A percentile compares a stretch with the other conserved stretches of the same genome.
Conservation (phyloP, 768 basidiomycete genomes). For the Trametes punicea region DNA sequence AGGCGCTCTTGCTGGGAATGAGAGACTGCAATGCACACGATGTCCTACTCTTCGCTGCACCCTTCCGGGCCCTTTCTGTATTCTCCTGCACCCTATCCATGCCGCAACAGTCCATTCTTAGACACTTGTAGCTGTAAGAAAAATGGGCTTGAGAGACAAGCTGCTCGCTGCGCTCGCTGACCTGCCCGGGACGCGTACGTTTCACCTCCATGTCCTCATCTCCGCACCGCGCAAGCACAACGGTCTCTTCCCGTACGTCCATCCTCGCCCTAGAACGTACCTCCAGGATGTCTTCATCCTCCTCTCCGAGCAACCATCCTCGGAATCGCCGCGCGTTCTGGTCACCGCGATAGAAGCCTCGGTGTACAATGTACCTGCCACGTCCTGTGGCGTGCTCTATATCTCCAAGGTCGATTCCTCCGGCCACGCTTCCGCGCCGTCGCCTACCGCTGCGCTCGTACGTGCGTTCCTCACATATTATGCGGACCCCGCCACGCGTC, state of each 20-base stretch:
- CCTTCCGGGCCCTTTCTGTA: background rate
- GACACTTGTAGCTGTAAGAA: background rate
- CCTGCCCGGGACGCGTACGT: constrained; percentile 65
- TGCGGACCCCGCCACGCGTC: constrained; percentile 58
- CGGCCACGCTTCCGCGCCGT: constrained; percentile 61
- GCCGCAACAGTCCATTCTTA: background rate
- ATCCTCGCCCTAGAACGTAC: constrained; percentile 59
- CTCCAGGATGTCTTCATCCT: constrained; percentile 78
- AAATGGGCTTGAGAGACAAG: constrained; percentile 55
- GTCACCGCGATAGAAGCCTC: constrained; percentile 78
- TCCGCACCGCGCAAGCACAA: constrained; percentile 65
- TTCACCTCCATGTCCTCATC: constrained; percentile 74
- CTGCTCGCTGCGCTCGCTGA: constrained; percentile 53
- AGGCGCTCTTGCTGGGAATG: constrained; percentile 10
- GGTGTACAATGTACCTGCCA: constrained; percentile 70
- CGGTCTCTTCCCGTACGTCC: constrained; percentile 72
- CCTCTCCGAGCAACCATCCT: constrained; percentile 57
- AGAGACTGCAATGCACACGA: constrained; percentile 2
- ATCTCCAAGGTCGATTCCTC: constrained; percentile 94
- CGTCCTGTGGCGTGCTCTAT: constrained; percentile 73
- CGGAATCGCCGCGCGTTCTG: constrained; percentile 53
- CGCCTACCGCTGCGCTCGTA: constrained; percentile 70
- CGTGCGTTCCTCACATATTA: constrained; percentile 63
- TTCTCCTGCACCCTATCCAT: background rate
- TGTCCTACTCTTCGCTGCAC: background rate